A percentile compares a stretch with the other conserved stretches of the same genome.
Conservation (phyloP, 2,329 filamentous ascomycete genomes). For the Coniosporium uncinatum region DNA sequence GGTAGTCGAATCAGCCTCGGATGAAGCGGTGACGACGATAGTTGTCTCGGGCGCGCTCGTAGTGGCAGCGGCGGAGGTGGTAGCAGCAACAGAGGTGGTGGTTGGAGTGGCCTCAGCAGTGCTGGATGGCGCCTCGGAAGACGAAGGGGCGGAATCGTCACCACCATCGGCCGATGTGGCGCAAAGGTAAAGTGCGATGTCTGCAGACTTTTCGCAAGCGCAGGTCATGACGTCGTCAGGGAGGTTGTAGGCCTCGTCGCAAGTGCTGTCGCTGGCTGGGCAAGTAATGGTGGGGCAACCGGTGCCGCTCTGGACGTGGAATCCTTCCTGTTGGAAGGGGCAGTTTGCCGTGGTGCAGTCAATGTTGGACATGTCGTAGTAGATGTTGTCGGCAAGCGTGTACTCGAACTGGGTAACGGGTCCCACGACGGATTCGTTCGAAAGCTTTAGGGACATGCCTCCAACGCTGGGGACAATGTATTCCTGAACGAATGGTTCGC, state of each 20-base stretch:
- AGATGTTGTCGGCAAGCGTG: constrained; percentile 20
- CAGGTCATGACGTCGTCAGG: constrained; percentile 6
- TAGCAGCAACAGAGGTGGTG: background rate
- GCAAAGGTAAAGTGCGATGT: constrained; percentile 7
- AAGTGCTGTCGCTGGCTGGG: constrained; percentile 2
- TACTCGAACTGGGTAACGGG: constrained; percentile 29
- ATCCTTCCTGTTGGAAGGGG: constrained; percentile 23
- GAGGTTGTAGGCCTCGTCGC: constrained; percentile 7
- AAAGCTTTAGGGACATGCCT: constrained; percentile 31
- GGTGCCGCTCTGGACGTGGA: constrained; percentile 19
- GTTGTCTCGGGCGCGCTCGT: background rate
- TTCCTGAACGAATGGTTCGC: constrained; percentile 23
- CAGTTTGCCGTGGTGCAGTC: constrained; percentile 22
- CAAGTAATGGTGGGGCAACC: constrained; percentile 7
- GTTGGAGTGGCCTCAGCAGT: background rate
- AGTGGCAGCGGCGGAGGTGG: background rate
- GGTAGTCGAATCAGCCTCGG: background rate
- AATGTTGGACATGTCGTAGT: constrained; percentile 29
- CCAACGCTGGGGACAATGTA: constrained; percentile 13
- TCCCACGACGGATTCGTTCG: constrained; percentile 14
- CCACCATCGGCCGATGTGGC: background rate
- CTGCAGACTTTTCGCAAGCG: constrained; percentile 5
- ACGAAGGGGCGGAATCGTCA: background rate
- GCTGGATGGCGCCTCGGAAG: background rate
- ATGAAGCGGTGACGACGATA: background rate